phyloP scores from a whole-genome alignment of 805 yeast species.

The Tetrapisispora nanseiensis region DNA sequence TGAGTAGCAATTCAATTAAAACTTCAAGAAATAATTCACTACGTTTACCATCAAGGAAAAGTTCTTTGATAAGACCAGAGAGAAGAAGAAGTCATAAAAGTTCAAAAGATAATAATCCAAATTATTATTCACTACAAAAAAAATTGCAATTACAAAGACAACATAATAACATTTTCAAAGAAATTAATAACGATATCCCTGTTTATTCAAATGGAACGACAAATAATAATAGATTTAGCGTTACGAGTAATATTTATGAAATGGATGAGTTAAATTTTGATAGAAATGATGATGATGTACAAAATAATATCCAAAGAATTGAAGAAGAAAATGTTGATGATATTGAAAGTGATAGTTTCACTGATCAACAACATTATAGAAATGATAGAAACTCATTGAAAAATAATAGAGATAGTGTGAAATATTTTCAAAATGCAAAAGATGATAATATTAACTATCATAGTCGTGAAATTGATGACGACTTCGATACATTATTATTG shows the following conservation, averaged over 20 bases:
- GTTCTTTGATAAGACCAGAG: constrained; percentile 78
- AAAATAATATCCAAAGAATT: neutral
- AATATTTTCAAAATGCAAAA: neutral
- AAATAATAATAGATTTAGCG: constrained; percentile 2
- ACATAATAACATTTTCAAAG: constrained; percentile 33
- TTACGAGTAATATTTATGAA: constrained; percentile 3
- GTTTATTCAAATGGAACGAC: neutral
- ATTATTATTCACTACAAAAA: constrained; percentile 67
- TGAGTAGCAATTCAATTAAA: neutral
- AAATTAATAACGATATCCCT: neutral
- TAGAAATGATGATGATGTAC: neutral
- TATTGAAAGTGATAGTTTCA: neutral
- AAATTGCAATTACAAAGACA: constrained; percentile 50
- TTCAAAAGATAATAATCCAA: constrained; percentile 54
- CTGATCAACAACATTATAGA: no score
- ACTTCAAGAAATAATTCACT: neutral
- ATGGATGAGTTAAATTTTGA: constrained; percentile 2
- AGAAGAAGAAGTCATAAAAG: constrained; percentile 45
- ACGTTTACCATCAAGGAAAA: constrained; percentile 22
- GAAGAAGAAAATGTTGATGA: neutral
- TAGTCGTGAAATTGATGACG: neutral
- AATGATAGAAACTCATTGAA: no score
- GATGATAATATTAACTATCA: neutral
- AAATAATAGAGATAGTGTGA: neutral
- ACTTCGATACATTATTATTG: neutral